Conservation (phyloP, 139 green algal species). For the Tetraselmis chui region DNA sequence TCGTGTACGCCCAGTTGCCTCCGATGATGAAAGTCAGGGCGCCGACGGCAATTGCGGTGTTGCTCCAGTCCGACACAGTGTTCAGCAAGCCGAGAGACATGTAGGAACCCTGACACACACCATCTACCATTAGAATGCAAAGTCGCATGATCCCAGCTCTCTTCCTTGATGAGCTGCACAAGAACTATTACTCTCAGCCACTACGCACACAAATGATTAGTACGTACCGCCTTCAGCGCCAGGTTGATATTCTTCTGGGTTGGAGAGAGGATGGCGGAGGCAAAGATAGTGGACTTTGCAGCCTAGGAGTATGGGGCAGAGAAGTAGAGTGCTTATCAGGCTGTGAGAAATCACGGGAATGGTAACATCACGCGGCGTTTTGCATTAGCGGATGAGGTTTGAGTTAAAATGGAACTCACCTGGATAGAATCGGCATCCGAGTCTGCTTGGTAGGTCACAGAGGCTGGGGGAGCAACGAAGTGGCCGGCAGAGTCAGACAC, state of each 20-base stretch:
- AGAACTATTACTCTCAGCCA: no score
- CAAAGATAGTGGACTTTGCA: background rate
- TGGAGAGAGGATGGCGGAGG: background rate
- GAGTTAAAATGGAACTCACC: no score
- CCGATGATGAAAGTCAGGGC: conserved; percentile 5
- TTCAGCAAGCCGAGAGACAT: conserved; percentile 32
- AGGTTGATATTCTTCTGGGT: background rate
- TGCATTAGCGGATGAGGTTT: no score
- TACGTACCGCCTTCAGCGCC: background rate
- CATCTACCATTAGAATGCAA: no score
- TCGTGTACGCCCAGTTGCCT: conserved; percentile 25
- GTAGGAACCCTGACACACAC: conserved; percentile 27
- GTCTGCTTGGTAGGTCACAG: conserved; percentile 27
- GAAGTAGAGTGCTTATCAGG: no score
- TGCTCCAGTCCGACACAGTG: conserved; percentile 31
- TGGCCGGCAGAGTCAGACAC: conserved; percentile 18
- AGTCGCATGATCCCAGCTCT: no score
- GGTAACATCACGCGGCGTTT: no score
- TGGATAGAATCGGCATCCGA: conserved; percentile 22
- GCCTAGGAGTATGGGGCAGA: no score
- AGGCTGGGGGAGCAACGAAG: conserved; percentile 2
- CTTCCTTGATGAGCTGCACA: no score
- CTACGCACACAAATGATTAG: no score
- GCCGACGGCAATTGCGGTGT: conserved; percentile 26
- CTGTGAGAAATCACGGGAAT: no score